Evolutionary conservation across 257 asterid genomes (phyloP).

Genomic region (Linaria vulgaris): DNA sequence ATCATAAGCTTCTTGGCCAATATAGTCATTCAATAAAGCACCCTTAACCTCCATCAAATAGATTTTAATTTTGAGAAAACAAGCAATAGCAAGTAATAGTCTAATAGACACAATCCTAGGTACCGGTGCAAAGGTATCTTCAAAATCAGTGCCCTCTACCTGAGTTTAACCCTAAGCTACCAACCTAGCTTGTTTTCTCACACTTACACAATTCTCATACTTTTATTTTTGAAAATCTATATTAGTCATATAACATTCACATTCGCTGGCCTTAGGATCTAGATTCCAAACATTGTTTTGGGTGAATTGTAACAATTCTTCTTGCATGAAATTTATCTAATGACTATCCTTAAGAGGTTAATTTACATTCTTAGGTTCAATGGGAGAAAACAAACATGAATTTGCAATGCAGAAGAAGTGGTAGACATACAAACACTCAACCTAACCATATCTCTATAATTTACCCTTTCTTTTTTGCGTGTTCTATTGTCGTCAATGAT

Average conservation of each 20-base stretch:
- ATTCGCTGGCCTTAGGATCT: background rate
- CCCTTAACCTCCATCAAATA: background rate
- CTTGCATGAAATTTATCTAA: background rate
- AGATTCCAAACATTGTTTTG: background rate
- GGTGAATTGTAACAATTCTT: background rate
- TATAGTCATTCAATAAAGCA: too few relatives aligned
- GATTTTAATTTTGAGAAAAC: background rate
- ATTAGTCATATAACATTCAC: background rate
- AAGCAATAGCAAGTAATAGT: background rate
- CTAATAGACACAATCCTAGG: background rate
- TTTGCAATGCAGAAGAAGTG: background rate
- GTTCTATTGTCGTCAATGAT: background rate
- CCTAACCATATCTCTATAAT: background rate
- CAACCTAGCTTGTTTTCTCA: background rate
- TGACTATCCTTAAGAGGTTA: background rate
- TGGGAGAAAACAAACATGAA: background rate
- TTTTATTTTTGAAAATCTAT: background rate
- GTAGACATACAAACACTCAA: background rate
- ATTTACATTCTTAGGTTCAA: background rate
- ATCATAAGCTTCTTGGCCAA: too few relatives aligned
- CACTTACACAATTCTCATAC: background rate
- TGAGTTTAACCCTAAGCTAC: conserved; percentile 1
- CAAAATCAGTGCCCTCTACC: too few relatives aligned
- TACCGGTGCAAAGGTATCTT: background rate
- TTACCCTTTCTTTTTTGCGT: background rate